Evolutionary conservation across 192 early-diverging fungal species (phyloP).

Genomic region (Backusella tarrabulga): DNA sequence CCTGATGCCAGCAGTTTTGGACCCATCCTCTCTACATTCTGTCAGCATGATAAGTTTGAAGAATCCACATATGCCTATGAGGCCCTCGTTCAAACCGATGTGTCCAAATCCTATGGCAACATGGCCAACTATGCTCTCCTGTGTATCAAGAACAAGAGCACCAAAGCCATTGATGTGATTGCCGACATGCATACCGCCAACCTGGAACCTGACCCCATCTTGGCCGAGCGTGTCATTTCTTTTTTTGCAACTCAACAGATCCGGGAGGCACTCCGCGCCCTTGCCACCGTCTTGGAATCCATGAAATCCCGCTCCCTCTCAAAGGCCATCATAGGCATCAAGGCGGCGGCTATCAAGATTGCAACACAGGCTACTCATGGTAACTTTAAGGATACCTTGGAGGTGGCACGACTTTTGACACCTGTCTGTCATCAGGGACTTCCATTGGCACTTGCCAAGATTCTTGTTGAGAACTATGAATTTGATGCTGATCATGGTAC

Average conservation of each 20-base stretch:
- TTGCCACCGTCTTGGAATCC: neutral
- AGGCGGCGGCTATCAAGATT: constrained; percentile 14
- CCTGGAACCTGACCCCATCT: constrained; percentile 27
- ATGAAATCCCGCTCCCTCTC: constrained; percentile 10
- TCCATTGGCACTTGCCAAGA: neutral
- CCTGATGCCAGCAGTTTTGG: constrained; percentile 40
- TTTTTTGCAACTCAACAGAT: neutral
- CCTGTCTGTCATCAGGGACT: constrained; percentile 2
- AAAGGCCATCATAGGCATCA: constrained; percentile 16
- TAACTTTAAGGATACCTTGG: neutral
- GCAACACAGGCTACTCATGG: neutral
- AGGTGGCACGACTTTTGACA: neutral
- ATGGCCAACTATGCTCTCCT: constrained; percentile 33
- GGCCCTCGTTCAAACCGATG: constrained; percentile 24
- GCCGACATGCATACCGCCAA: constrained; percentile 23
- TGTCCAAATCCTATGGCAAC: constrained; percentile 35
- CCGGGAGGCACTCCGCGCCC: constrained; percentile 13
- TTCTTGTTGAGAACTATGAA: constrained; percentile 8
- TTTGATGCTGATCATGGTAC: constrained; percentile 1
- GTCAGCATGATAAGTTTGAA: constrained; percentile 13
- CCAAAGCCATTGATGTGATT: constrained; percentile 16
- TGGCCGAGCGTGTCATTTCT: constrained; percentile 21
- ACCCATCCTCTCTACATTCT: constrained; percentile 27
- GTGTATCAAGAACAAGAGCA: constrained; percentile 10
- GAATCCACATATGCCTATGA: constrained; percentile 21